Percentiles rank a stretch among this genome's conserved stretches.
Conservation (phyloP, 1,284 basidiomycete species). For the Ustilago nuda region DNA sequence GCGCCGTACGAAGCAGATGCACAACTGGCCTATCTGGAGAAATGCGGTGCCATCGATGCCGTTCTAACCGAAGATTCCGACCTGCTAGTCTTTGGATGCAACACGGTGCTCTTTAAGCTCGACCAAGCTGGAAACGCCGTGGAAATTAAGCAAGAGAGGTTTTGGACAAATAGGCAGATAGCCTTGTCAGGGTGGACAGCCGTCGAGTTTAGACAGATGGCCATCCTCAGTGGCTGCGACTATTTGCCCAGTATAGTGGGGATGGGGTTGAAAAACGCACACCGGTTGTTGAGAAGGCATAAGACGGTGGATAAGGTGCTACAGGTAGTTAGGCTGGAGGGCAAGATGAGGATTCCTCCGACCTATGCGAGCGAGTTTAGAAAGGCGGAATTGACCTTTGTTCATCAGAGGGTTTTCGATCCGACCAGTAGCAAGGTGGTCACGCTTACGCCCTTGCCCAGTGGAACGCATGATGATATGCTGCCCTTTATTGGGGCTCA, state of each 20-base stretch:
- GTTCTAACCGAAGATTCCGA: constrained; percentile 99
- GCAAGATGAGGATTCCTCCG: constrained; percentile 82
- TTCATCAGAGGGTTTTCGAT: constrained; percentile 93
- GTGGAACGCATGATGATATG: constrained; percentile 45
- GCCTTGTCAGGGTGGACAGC: constrained; percentile 90
- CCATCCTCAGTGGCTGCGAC: constrained; percentile 96
- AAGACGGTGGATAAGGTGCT: constrained; percentile 88
- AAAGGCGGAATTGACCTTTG: constrained; percentile 88
- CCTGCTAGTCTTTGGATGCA: constrained; percentile 94
- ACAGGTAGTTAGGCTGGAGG: constrained; percentile 83
- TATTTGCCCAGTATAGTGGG: constrained; percentile 74
- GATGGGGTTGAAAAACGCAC: constrained; percentile 83
- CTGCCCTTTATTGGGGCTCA: constrained; percentile 62
- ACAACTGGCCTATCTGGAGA: constrained; percentile 92
- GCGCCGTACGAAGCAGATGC: constrained; percentile 99
- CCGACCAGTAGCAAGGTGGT: constrained; percentile 71
- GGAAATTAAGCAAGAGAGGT: constrained; percentile 81
- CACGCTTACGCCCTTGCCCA: constrained; percentile 61
- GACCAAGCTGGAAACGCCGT: constrained; percentile 76
- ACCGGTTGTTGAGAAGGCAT: constrained; percentile 82
- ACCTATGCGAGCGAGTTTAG: constrained; percentile 75
- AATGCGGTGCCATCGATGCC: constrained; percentile 83
- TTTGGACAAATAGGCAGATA: constrained; percentile 80
- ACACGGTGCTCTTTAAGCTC: constrained; percentile 72
- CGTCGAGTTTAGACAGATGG: constrained; percentile 90